Base-by-base conservation (phyloP, 2,329 filamentous ascomycete genomes). In the Lasiodiplodia citricola region DNA sequence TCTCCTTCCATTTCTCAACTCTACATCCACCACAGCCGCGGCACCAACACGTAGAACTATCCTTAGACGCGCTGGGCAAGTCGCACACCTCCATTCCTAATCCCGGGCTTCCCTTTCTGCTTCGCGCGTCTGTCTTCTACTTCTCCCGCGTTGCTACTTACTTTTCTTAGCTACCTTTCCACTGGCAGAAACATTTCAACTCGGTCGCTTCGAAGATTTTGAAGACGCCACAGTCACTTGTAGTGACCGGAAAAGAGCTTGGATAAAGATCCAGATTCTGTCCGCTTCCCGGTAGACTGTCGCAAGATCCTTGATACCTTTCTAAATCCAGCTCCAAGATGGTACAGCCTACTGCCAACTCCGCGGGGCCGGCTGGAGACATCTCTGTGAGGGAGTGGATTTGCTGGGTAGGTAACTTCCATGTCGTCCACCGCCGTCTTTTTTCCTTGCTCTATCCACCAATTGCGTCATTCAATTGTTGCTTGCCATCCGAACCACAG, bases 381-480 rank as follows among this genome's bases (percentile, higher is more conserved):
- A 56, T 66, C 35, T 66, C 63, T 10, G n/a, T 55, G 35, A 41
- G 66, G n/a, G 31, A 62, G 47, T 68, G 57, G 57, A 68, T 68
- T 3, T 50, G 57, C 50, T 68, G 66, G 66, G 66, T 68, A 63
- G 14, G 57, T 63, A 37, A 11, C 35, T 18, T n/a, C 52, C 25
- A n/a, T 18, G 4, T 5, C 14, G 4, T 56, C 54, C 54, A 18
- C 31, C 6, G 44, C 18, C 18, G 21, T 37, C 37, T 28, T 25
- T 4, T 10, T n/a, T n/a, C n/a, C n/a, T 16, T 52, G 13, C 60
- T 44, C 25, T 41, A n/a, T 23, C 21, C 35, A 28, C 37, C 13
- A 7, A 8, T 18, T 28, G 14, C 14, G 28, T 18, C 51, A 18
- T 31, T 55, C 51, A 18, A 18, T 13, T 6, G 23, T 11, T 10